These are phyloP conservation scores for Lepidium sativum DNA, from an alignment of 345 rosid species.

Conservation along the genomic window DNA sequence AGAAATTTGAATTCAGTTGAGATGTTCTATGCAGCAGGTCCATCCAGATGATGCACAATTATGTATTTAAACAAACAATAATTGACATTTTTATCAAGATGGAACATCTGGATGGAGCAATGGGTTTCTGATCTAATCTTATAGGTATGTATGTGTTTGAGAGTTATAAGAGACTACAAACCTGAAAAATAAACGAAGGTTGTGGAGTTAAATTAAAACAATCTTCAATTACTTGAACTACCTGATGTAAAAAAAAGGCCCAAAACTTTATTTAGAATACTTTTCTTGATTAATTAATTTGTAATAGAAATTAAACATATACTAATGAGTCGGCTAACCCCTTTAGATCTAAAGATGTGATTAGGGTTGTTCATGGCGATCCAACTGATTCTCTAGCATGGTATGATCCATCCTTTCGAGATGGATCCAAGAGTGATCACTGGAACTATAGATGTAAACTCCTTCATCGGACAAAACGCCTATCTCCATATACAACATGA, in stretches of 20 bases:
- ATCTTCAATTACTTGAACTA: constrained; percentile 34
- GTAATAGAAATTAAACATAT: too few relatives aligned
- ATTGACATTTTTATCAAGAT: too few relatives aligned
- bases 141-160: background rate
- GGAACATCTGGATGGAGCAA: too few relatives aligned
- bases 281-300: background rate
- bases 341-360: constrained; percentile 20
- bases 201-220: constrained; percentile 26
- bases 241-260: constrained; percentile 15
- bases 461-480: constrained; percentile 40
- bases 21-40: too few relatives aligned
- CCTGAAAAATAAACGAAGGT: constrained; percentile 45
- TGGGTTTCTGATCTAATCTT: too few relatives aligned
- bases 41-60: too few relatives aligned
- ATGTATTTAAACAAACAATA: too few relatives aligned
- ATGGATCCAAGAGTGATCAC: constrained; percentile 48
- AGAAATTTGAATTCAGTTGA: too few relatives aligned
- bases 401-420: constrained; percentile 48
- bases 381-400: constrained; percentile 60
- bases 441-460: constrained; percentile 41
- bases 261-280: background rate
- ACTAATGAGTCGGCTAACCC: constrained; percentile 31
- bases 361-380: constrained; percentile 33
- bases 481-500: constrained; percentile 34
- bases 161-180: background rate